Evolutionary conservation across 2,329 filamentous ascomycete species (phyloP).

Genomic region (Sporothrix pseudoabietina): DNA sequence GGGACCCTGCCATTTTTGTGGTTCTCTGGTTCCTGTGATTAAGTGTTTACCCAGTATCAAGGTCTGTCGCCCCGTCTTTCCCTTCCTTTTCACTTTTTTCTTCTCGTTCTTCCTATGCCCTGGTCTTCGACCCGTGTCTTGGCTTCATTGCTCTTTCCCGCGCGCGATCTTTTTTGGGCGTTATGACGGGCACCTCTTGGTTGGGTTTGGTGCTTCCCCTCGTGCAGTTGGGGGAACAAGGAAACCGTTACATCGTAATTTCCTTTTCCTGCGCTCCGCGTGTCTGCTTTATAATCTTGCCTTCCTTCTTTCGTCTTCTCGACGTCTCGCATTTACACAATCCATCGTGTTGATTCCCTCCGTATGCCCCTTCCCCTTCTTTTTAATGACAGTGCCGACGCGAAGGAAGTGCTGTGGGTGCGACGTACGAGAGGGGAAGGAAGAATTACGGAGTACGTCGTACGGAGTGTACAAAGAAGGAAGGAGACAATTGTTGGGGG

Average conservation of each 20-base stretch:
- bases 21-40: neutral
- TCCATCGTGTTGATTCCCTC: neutral
- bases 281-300: neutral
- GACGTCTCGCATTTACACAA: neutral
- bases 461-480: neutral
- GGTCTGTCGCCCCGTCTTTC: constrained; percentile 5
- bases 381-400: neutral
- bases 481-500: neutral
- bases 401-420: constrained; percentile 6
- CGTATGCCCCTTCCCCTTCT: neutral
- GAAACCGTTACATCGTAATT: neutral
- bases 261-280: neutral
- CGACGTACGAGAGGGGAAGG: neutral
- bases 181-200: neutral
- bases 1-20: neutral
- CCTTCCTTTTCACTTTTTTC: neutral
- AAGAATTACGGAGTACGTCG: neutral
- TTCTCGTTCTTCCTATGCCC: neutral
- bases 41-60: neutral
- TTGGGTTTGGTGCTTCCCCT: neutral
- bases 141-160: neutral
- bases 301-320: neutral
- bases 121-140: neutral
- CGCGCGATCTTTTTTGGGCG: neutral
- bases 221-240: neutral